Percentiles rank a stretch among this genome's conserved stretches.
Conservation (phyloP, 345 rosid species). For the Microcos paniculata region DNA sequence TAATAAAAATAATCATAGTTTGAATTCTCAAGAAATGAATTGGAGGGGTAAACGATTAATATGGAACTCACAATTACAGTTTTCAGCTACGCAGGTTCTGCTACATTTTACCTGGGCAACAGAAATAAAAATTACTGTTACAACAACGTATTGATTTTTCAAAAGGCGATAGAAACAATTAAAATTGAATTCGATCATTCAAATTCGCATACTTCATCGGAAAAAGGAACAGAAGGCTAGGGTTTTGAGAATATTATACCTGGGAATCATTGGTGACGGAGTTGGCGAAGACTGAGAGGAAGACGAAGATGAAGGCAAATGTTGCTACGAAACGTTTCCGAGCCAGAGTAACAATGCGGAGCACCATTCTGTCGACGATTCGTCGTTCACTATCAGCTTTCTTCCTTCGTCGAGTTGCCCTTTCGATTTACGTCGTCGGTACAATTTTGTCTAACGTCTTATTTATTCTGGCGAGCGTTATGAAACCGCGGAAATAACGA, state of each 20-base stretch:
- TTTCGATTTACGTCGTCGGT: neutral
- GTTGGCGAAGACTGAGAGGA: constrained; percentile 30
- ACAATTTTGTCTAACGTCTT: neutral
- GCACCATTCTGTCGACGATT: constrained; percentile 18
- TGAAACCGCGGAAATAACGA: neutral
- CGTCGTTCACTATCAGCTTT: neutral
- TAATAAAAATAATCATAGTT: neutral
- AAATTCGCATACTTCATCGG: neutral
- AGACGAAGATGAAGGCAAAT: constrained; percentile 34
- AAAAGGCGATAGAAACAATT: neutral
- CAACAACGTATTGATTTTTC: neutral
- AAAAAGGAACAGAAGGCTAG: neutral
- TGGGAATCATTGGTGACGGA: constrained; percentile 40
- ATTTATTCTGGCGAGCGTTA: neutral
- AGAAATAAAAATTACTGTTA: neutral
- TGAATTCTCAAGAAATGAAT: neutral
- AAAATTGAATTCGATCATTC: neutral
- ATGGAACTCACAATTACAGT: constrained; percentile 56
- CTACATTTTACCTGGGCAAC: constrained; percentile 60
- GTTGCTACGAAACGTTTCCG: constrained; percentile 23
- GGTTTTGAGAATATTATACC: constrained; percentile 25
- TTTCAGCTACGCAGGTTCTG: constrained; percentile 61
- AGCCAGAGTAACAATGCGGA: constrained; percentile 14
- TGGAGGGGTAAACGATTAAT: neutral
- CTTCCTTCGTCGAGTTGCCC: neutral